Conservation (phyloP, 192 early-diverging fungal genomes). For the Entomortierella chlamydospora region DNA sequence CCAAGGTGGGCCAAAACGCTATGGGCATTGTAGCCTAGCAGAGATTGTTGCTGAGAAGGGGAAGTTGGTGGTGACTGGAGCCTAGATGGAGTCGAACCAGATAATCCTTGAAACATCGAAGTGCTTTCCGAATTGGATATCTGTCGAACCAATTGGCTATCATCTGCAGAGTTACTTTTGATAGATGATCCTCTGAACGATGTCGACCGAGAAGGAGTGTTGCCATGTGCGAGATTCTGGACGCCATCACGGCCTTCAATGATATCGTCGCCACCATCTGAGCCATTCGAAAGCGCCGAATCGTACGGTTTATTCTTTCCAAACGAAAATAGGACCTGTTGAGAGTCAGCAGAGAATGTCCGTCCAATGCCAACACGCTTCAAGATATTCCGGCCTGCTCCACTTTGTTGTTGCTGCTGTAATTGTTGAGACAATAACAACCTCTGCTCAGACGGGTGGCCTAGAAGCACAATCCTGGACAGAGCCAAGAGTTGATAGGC, state of each 20-base stretch:
- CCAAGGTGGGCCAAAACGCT: slow-evolving; percentile 26
- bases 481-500: slow-evolving; percentile 46
- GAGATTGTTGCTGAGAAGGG: too few species aligned
- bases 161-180: too few species aligned
- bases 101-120: neutral
- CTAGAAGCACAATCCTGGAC: slow-evolving; percentile 54
- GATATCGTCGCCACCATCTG: slow-evolving; percentile 4
- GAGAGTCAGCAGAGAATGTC: neutral
- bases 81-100: neutral
- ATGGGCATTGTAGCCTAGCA: slow-evolving; percentile 27
- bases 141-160: too few species aligned
- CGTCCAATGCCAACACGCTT: neutral
- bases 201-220: neutral
- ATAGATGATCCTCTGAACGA: neutral
- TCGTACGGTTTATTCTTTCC: neutral
- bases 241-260: neutral
- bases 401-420: slow-evolving; percentile 2
- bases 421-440: slow-evolving; percentile 8
- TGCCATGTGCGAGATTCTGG: slow-evolving; percentile 8
- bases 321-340: neutral
- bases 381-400: slow-evolving; percentile 26
- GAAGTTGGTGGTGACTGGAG: neutral
- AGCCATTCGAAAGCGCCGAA: neutral
- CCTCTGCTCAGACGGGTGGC: slow-evolving; percentile 12
- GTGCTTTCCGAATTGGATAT: too few species aligned